Evolutionary conservation across 2,329 filamentous ascomycete genomes (phyloP), one percentile per base, ranked within the genome.

Genomic region (Chrysoporthe austroafricana): DNA sequence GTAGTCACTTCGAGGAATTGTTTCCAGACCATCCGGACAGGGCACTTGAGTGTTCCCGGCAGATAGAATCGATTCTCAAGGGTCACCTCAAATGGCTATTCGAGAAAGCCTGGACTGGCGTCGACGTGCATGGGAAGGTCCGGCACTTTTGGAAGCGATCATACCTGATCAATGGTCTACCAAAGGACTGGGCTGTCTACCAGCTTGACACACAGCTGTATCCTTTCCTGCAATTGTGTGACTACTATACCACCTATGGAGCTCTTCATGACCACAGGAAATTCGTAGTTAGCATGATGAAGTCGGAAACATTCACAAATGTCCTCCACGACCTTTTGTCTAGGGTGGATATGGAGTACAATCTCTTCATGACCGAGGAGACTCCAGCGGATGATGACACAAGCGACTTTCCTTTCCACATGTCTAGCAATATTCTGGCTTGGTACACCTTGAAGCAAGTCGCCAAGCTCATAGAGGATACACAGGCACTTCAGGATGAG

Each of bases 141-240:
- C 50, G 50, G 2, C 43, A 69, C 54, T 73, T 69, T 54, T 73
- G 72, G 72, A 68, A 70, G 43, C 66, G 72, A 4, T 73, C 72
- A 4, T 73, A 73, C 46, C 56, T 73, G 21, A 66, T 71, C 42
- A 72, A 66, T 8, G 72, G 72, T 3, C 56, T 52, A 39, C 71
- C 71, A 43, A 73, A 73, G 61, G 71, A 73, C 21, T 66, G 63
- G 32, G 18, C 50, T 18, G 69, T 71, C 3, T 73, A 72, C 54
- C 71, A 73, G 56, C 66, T 72, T 9, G 72, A 73, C 52, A 72
- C 72, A 42, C 72, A 73, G 48, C 68, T 68, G 54, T 73, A 73
- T 57, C 72, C 72, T 2, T 70, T 73, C 50, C 34, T 73, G 26
- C 71, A 73, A 56, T 64, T 73, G 4, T 72, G 71, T 67, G 72